Evolutionary conservation across 2,329 filamentous ascomycete species (phyloP), one percentile per base, ranked within the genome.

Genomic region (Chaetomium olivaceum): DNA sequence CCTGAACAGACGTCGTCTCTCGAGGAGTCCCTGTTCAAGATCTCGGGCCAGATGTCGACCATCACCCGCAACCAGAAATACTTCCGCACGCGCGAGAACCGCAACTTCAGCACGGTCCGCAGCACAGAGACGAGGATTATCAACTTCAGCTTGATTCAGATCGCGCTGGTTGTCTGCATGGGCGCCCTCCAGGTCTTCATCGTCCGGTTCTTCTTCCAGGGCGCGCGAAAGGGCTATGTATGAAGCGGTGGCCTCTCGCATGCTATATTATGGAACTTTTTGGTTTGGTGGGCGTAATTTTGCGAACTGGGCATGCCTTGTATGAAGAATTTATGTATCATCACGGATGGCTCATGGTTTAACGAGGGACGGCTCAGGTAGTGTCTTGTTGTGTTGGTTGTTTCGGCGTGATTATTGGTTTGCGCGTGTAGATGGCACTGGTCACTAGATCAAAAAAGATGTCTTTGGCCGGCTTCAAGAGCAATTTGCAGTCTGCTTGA

Each of bases 61-160:
- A 95, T 99, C 76, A 93, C 91, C 51, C 88, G 95, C 75, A 97
- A 97, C 82, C 95, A 99, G 76, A 99, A 99, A 79, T 99, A 99
- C 83, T 99, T 99, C 88, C 91, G 96, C 69, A 99, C 95, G 2
- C 89, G 95, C 71, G 95, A 99, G 84, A 99, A 99, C 85, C 87
- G 95, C 68, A 99, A 99, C 81, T 98, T 99, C 81, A 96, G 92
- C 81, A 99, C 95, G 11, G 95, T 99, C 73, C 87, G 92, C 78
- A 97, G 93, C 81, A 99, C 95, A 50, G 95, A 99, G 83, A 88
- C 87, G 77, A 86, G 95, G 69, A 99, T 99, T 74, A 93, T 97
- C 82, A 98, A 97, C 81, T 97, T 99, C 79, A 96, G 92, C 77
- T 83, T 99, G 76, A 90, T 98, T 73, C 95, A 99, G 83, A 91